Conservation (phyloP, 768 basidiomycete genomes). For the Sistotremastrum niveocremeum region DNA sequence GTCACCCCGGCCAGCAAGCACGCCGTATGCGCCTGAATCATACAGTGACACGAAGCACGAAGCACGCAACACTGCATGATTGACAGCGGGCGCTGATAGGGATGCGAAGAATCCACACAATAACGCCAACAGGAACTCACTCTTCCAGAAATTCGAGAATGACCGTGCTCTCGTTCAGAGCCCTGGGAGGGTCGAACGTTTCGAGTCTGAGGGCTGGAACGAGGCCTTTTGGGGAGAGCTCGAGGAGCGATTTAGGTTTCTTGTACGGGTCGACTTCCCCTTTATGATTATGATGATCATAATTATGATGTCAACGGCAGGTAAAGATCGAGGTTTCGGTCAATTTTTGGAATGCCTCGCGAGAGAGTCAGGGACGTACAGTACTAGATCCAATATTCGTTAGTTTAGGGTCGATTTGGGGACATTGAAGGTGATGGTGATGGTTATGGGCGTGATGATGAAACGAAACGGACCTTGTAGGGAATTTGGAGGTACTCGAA, state of each 20-base stretch:
- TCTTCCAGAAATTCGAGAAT: conserved; percentile 72
- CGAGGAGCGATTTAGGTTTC: conserved; percentile 68
- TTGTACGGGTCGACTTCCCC: conserved; percentile 77
- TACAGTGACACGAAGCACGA: no score
- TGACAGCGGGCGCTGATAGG: no score
- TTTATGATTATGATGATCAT: conserved; percentile 13
- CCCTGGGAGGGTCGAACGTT: conserved; percentile 38
- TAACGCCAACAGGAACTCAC: conserved; percentile 22
- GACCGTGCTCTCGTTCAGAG: conserved; percentile 68
- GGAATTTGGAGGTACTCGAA: conserved; percentile 57
- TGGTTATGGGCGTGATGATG: neutral
- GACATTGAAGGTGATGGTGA: neutral
- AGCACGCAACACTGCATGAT: no score
- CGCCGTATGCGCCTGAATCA: no score
- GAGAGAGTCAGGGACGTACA: no score
- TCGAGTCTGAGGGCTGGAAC: conserved; percentile 57
- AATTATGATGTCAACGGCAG: neutral
- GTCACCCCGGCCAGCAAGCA: no score
- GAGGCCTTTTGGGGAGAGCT: conserved; percentile 70
- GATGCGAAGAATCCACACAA: no score
- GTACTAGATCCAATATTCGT: neutral
- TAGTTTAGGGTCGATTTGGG: neutral
- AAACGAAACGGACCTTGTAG: conserved; percentile 39
- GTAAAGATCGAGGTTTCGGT: no score
- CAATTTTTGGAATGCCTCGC: no score